Base-by-base conservation (phyloP, 169 alveolate species). In the Plasmodium gonderi region DNA sequence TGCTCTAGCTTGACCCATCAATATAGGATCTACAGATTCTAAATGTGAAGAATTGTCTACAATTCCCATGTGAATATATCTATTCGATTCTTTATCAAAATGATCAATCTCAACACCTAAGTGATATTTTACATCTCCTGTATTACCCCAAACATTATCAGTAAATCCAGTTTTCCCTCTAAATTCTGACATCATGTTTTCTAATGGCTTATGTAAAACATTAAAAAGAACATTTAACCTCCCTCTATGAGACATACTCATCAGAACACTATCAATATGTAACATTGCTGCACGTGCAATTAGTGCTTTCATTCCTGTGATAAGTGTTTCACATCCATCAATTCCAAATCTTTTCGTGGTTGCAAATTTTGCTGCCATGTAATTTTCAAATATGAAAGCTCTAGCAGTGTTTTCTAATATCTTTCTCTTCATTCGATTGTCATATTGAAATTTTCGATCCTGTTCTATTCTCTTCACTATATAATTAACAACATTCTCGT, bases 171-270 rank as follows among this genome's bases (percentile, higher is more conserved):
- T 95, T 42, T 89, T 91, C 2, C 98, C 98, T 20, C 97, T 17
- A 79, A 97, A 97, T 89, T 97, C 98, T n/a, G 97, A 97, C 93
- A 98, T 97, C 95, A 98, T 95, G 69, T 97, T 96, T 45, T 97
- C 97, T 29, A 97, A 90, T 31, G 99, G 98, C 69, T 97, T 97
- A 64, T 98, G 96, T 90, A 98, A 82, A 1, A 98, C 97, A 91
- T 98, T 98, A 79, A 97, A 97, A 23, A 98, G 94, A 9, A 97
- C 98, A 82, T 98, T 98, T 68, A 98, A 94, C 79, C 99, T 94
- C 31, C 99, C 99, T 77, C 99, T 95, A 93, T 98, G 99, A n/a
- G 99, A 97, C 99, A 98, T 98, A 36, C 99, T 98, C 95, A 98
- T 95, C 38, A 98, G 95, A 20, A 97, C 95, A 49, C 97, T 91